Base-by-base conservation (phyloP, 2,329 filamentous ascomycete species). In the Colletotrichum liriopes region DNA sequence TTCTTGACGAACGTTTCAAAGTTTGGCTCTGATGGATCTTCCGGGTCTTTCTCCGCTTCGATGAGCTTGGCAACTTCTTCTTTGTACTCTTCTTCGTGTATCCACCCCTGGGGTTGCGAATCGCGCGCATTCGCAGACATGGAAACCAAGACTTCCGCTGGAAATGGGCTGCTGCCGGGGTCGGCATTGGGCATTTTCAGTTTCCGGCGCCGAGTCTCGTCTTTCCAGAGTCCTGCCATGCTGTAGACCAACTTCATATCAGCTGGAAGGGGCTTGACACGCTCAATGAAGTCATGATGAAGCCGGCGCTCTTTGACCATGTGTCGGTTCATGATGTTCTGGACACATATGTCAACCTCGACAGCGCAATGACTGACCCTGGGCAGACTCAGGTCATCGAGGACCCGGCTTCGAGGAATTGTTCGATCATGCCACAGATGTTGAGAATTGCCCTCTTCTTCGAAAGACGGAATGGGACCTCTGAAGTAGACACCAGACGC, bases 181-280 rank as follows among this genome's bases (percentile, higher is more conserved):
- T 90, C 86, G 7, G 83, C 83, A 58, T 92, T 85, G 2, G 90
- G 89, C 88, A 96, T 92, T 56, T 89, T 89, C 59, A 89, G 86
- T 81, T 93, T 96, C 41, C 95, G 90, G 55, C 95, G 90, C 71
- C 91, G 91, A 0, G 93, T 94, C 81, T 98, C 96, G 76, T 98
- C 94, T 79, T 91, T 92, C 96, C 96, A 99, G 3, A 99, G 83
- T 0, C 94, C 93, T 67, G 94, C 95, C 93, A 99, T 96, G 74
- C 96, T 99, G 78, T 94, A 92, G 6, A 99, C 95, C 14, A 98
- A 87, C 78, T 97, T 98, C 78, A 95, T 86, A 74, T 94, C 91
- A 0, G 87, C 81, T 0, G 90, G 85, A 26, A 92, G 81, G 3
- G 93, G 91, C 45, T 88, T 85, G 14, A 90, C 81, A 16, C 90